phyloP scores from a whole-genome alignment of 495 filamentous ascomycete species.

The Aspergillus cavernicola region DNA sequence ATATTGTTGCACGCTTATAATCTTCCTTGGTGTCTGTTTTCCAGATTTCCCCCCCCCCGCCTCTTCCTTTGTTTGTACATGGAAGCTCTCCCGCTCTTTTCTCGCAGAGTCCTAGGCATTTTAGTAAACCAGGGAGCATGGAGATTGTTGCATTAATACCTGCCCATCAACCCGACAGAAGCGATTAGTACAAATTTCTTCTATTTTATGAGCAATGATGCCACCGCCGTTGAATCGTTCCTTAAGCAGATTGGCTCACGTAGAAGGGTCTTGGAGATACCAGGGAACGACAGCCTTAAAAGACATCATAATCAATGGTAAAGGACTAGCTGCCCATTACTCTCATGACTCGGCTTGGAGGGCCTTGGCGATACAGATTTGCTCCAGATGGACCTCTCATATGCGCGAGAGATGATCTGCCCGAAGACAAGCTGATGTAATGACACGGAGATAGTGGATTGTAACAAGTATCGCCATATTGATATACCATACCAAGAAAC shows the following conservation, averaged over 20 bases:
- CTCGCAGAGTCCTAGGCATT: constrained; percentile 26
- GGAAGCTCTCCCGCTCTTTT: constrained; percentile 25
- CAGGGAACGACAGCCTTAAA: constrained; percentile 8
- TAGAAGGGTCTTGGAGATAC: neutral
- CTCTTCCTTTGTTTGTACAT: constrained; percentile 22
- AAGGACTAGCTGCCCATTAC: constrained; percentile 49
- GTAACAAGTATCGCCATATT: too few relatives aligned
- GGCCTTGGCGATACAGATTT: constrained; percentile 50
- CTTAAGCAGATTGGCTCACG: constrained; percentile 8
- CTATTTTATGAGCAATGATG: constrained; percentile 45
- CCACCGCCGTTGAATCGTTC: constrained; percentile 13
- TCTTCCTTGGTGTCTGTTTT: constrained; percentile 20
- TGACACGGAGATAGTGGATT: neutral
- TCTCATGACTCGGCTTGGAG: constrained; percentile 31
- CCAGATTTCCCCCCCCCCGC: constrained; percentile 21
- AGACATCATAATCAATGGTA: constrained; percentile 48
- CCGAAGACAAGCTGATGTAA: constrained; percentile 14
- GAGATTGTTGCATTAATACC: constrained; percentile 50
- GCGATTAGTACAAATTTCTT: constrained; percentile 46
- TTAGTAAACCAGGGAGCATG: constrained; percentile 40
- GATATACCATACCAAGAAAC: too few relatives aligned
- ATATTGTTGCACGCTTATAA: constrained; percentile 22
- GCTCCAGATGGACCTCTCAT: constrained; percentile 48
- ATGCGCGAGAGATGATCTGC: constrained; percentile 49
- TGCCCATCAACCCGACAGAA: constrained; percentile 42